Conservation (phyloP, 176 grass and related monocot species). For the Aegilops sharonensis region DNA sequence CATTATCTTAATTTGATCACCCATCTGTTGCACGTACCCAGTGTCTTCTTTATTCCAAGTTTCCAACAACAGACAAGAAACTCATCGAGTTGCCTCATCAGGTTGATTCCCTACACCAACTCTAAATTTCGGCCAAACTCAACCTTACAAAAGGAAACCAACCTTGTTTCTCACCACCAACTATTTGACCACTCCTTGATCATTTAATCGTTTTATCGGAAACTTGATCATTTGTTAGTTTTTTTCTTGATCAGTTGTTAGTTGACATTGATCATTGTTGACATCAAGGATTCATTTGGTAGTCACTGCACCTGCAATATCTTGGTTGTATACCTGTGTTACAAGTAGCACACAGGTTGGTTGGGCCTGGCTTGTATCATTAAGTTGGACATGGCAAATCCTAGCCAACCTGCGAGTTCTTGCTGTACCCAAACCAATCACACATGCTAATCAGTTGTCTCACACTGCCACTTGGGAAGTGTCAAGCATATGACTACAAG, state of each 20-base stretch:
- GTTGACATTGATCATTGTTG: background rate
- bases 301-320: background rate
- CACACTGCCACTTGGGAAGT: background rate
- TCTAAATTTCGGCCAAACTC: background rate
- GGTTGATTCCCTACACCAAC: background rate
- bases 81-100: background rate
- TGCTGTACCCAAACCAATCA: constrained; percentile 14
- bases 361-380: constrained; percentile 6
- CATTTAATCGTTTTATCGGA: background rate
- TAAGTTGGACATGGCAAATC: constrained; percentile 14
- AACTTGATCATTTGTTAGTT: background rate
- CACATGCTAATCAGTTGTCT: constrained; percentile 13
- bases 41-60: background rate
- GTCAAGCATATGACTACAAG: background rate
- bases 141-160: background rate
- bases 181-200: background rate
- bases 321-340: background rate
- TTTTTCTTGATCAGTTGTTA: background rate
- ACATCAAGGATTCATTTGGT: background rate
- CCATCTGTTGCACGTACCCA: background rate
- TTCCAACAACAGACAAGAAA: background rate
- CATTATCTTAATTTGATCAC: background rate
- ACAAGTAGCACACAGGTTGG: constrained; percentile 1
- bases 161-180: background rate
- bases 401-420: constrained; percentile 3